Conservation (phyloP, 75 land plant genomes). For the Gnetum montanum region DNA sequence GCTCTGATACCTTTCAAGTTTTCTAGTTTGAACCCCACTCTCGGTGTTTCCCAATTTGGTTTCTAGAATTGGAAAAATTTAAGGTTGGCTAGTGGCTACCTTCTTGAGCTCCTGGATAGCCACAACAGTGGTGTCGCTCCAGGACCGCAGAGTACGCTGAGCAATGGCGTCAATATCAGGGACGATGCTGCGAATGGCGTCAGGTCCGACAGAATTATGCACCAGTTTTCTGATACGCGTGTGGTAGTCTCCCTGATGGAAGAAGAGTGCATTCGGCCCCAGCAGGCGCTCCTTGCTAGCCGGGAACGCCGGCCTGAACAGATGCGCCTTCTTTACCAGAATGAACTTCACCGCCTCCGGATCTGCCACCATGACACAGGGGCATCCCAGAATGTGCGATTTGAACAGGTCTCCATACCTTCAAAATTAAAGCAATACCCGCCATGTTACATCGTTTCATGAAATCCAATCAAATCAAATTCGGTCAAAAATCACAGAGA, state of each 20-base stretch:
- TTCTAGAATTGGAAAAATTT: too few relatives aligned
- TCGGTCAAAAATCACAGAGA: too few relatives aligned
- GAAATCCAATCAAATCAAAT: too few relatives aligned
- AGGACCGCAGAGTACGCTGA: conserved; percentile 1
- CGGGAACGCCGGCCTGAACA: conserved; percentile 31
- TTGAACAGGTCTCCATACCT: conserved; percentile 30
- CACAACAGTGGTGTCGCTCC: conserved; percentile 10
- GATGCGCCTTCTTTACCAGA: conserved; percentile 11
- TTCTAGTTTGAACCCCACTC: too few relatives aligned
- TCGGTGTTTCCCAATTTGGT: too few relatives aligned
- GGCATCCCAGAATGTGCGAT: conserved; percentile 29
- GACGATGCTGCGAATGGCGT: conserved; percentile 11
- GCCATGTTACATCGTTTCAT: too few relatives aligned
- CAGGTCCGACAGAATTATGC: conserved; percentile 11
- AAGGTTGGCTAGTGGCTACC: not conserved
- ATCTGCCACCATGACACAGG: conserved; percentile 24
- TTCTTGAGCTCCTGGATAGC: conserved; percentile 19
- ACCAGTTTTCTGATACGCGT: conserved; percentile 13
- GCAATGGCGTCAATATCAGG: conserved; percentile 16
- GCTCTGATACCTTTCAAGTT: too few relatives aligned
- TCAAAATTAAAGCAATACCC: too few relatives aligned
- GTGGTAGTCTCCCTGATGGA: conserved; percentile 24
- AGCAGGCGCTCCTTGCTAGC: conserved; percentile 19
- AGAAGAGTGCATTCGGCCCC: conserved; percentile 23
- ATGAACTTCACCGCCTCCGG: conserved; percentile 26